These are phyloP conservation scores for Botrytis cinerea DNA, from an alignment of 2,329 filamentous ascomycete species.

Conservation along the genomic window DNA sequence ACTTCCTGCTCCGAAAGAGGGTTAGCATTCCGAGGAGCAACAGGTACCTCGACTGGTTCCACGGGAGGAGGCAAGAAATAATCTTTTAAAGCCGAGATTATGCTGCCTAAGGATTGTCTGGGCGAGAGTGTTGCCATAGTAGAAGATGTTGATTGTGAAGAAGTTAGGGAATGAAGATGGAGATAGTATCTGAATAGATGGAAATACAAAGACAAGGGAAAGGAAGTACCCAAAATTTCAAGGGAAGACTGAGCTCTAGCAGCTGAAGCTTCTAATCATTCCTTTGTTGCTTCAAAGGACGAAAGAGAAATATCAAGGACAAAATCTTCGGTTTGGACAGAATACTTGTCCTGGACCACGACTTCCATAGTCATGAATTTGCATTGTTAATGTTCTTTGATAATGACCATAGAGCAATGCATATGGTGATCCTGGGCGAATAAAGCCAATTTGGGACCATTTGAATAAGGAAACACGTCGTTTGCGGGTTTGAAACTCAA, in stretches of 20 bases:
- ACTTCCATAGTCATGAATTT: background rate
- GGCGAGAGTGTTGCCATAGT: background rate
- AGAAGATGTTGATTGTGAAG: background rate
- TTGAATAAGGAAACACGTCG: background rate
- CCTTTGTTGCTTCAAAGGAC: conserved; percentile 8
- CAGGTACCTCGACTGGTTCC: background rate
- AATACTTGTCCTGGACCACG: background rate
- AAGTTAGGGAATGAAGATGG: background rate
- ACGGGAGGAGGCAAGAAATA: conserved; percentile 13
- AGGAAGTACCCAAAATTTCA: background rate
- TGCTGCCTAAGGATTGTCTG: background rate
- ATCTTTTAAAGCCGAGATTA: background rate
- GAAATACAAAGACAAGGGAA: conserved; percentile 7
- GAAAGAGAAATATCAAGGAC: background rate
- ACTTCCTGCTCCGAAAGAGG: conserved; percentile 5
- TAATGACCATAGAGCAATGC: background rate
- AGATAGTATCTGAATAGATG: conserved; percentile 9
- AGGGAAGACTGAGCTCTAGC: background rate
- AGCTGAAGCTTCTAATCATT: background rate
- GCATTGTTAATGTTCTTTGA: conserved; percentile 9
- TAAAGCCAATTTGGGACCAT: background rate
- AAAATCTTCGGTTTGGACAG: background rate
- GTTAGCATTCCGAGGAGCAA: background rate
- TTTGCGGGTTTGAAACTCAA: conserved; percentile 14
- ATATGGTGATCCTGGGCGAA: background rate